These are phyloP conservation scores for Porphyrellus cyaneotinctus DNA, from an alignment of 768 basidiomycete species.

Conservation along the genomic window DNA sequence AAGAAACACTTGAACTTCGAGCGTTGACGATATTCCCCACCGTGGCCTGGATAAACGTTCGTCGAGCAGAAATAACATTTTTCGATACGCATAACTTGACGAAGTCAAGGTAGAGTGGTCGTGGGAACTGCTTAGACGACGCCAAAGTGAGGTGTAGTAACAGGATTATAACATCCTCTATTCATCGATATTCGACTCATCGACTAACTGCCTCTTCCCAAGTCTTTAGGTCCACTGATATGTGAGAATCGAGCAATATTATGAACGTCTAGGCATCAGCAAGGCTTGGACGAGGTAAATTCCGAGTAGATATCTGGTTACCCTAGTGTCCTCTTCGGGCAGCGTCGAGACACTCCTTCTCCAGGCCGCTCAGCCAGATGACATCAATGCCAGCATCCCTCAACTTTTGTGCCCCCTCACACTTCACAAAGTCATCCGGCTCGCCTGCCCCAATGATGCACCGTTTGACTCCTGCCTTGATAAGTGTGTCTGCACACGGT, in stretches of 20 bases:
- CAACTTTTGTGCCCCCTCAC: conserved; percentile 78
- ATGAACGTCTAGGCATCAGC: too few species aligned
- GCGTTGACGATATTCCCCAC: conserved; percentile 36
- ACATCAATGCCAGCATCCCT: conserved; percentile 70
- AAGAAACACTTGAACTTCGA: background rate
- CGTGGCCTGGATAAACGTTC: conserved; percentile 95
- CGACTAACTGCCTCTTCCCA: too few species aligned
- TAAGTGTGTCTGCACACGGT: conserved; percentile 82
- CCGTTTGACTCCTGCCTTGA: conserved; percentile 61
- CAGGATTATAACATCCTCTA: too few species aligned
- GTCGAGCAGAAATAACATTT: conserved; percentile 99
- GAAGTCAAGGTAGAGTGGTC: conserved; percentile 3
- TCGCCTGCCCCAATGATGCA: conserved; percentile 90
- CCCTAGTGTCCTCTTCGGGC: conserved; percentile 65
- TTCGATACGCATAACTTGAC: conserved; percentile 77
- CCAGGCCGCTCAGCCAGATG: conserved; percentile 68
- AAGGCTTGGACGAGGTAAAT: background rate
- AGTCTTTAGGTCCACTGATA: too few species aligned
- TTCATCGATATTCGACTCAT: too few species aligned
- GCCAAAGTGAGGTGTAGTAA: too few species aligned
- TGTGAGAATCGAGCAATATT: too few species aligned
- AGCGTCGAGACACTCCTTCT: conserved; percentile 73
- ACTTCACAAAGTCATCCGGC: conserved; percentile 91
- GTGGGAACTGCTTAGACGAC: conserved; percentile 31
- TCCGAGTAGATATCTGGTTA: too few species aligned